A percentile compares a stretch with the other conserved stretches of the same genome.
phyloP scores from a whole-genome alignment of 495 filamentous ascomycete genomes.

The Penicillium steckii region DNA sequence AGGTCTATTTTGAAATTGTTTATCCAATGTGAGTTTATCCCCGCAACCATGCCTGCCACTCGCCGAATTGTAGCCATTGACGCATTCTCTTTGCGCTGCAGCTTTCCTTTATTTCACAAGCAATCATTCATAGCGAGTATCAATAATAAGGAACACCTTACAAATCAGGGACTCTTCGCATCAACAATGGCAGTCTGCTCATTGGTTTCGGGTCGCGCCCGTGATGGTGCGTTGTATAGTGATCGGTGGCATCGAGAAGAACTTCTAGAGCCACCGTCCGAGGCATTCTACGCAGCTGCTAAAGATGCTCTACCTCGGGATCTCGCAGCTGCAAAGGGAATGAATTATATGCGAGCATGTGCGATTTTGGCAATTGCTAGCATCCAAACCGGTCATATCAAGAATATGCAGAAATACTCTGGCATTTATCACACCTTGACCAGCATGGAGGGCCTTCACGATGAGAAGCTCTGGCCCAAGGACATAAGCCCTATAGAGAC shows the following conservation, averaged over 20 bases:
- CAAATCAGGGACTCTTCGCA: constrained; percentile 43
- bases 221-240: constrained; percentile 45
- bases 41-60: neutral
- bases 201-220: constrained; percentile 41
- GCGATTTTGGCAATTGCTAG: constrained; percentile 45
- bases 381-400: constrained; percentile 47
- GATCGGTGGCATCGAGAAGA: constrained; percentile 26
- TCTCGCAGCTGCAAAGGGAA: constrained; percentile 31
- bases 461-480: constrained; percentile 49
- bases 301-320: constrained; percentile 40
- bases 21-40: constrained; percentile 29
- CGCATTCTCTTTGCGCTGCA: constrained; percentile 4
- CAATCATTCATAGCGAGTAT: constrained; percentile 37
- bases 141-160: constrained; percentile 36
- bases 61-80: neutral
- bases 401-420: constrained; percentile 47
- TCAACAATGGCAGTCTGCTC: constrained; percentile 50
- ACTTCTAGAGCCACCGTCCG: constrained; percentile 30
- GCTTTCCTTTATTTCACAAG: constrained; percentile 51
- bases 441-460: constrained; percentile 45
- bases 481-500: constrained; percentile 41
- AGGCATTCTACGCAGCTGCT: constrained; percentile 48
- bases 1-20: constrained; percentile 46
- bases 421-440: constrained; percentile 46
- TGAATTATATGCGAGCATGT: constrained; percentile 47